phyloP scores from a whole-genome alignment of 345 rosid species.

The Gossypium bickii region DNA sequence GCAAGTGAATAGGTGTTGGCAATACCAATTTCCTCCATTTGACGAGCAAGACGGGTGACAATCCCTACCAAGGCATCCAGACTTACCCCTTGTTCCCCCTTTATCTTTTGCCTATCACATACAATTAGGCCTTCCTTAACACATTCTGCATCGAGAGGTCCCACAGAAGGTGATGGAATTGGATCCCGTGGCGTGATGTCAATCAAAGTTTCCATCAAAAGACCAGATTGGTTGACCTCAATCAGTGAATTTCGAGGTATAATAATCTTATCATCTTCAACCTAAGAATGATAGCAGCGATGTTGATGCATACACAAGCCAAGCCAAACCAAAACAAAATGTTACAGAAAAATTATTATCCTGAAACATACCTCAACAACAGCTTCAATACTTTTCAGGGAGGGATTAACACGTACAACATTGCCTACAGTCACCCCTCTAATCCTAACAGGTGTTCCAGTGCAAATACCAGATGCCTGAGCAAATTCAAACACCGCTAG shows the following conservation, averaged over 20 bases:
- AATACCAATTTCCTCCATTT: slow-evolving; percentile 78
- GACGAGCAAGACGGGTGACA: slow-evolving; percentile 84
- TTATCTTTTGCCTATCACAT: slow-evolving; percentile 85
- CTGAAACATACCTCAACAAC: slow-evolving; percentile 65
- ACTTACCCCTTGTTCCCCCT: slow-evolving; percentile 89
- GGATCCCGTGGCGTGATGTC: slow-evolving; percentile 89
- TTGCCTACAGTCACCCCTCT: slow-evolving; percentile 95
- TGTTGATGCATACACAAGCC: slow-evolving; percentile 6
- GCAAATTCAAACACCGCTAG: slow-evolving; percentile 72
- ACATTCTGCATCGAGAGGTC: slow-evolving; percentile 80
- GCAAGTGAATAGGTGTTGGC: slow-evolving; percentile 58
- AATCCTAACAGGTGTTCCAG: slow-evolving; percentile 92
- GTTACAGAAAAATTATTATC: slow-evolving; percentile 13
- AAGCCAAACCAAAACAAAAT: slow-evolving; percentile 4
- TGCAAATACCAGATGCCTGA: slow-evolving; percentile 84
- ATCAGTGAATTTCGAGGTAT: slow-evolving; percentile 83
- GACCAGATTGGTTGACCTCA: slow-evolving; percentile 99
- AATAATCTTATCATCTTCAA: slow-evolving; percentile 91
- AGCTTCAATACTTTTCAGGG: slow-evolving; percentile 87
- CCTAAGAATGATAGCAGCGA: slow-evolving; percentile 31
- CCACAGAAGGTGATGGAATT: slow-evolving; percentile 71
- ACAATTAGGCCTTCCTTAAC: slow-evolving; percentile 77
- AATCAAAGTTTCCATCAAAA: slow-evolving; percentile 91
- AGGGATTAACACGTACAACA: slow-evolving; percentile 82
- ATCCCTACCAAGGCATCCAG: slow-evolving; percentile 87